Evolutionary conservation across 495 filamentous ascomycete genomes (phyloP).

Genomic region (Trypethelium eluteriae): DNA sequence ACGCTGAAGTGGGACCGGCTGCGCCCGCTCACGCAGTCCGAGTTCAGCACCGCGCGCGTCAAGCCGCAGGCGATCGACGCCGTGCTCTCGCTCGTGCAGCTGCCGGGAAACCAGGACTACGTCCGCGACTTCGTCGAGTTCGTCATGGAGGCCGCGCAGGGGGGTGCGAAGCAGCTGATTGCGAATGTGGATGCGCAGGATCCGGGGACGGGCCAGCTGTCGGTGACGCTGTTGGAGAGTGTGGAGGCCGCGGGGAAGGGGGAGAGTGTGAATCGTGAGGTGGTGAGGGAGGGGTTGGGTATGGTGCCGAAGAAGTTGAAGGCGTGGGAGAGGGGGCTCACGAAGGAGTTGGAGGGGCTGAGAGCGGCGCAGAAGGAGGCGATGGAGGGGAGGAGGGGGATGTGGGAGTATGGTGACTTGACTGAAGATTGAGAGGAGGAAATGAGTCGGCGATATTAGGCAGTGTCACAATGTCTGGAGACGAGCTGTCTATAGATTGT

Average conservation of each 20-base stretch:
- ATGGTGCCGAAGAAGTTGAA: constrained; percentile 86
- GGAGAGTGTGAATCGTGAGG: constrained; percentile 78
- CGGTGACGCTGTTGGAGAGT: constrained; percentile 80
- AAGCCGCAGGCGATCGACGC: constrained; percentile 83
- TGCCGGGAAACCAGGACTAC: constrained; percentile 72
- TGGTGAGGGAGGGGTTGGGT: constrained; percentile 73
- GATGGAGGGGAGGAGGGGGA: constrained; percentile 67
- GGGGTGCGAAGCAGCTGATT: constrained; percentile 56
- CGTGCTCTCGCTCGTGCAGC: constrained; percentile 77
- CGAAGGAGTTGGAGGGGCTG: constrained; percentile 60
- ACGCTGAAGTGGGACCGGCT: constrained; percentile 73
- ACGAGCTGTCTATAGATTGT: not conserved
- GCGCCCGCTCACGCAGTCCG: constrained; percentile 64
- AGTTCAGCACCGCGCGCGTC: constrained; percentile 72
- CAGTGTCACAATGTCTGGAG: not conserved
- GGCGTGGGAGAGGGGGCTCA: constrained; percentile 73
- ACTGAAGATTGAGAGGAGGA: constrained; percentile 61
- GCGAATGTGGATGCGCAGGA: constrained; percentile 81
- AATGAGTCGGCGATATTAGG: not conserved
- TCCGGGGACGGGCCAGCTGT: constrained; percentile 63
- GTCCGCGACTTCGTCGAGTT: constrained; percentile 66
- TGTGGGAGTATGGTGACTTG: constrained; percentile 98
- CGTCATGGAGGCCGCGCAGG: constrained; percentile 56
- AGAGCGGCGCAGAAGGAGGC: constrained; percentile 64
- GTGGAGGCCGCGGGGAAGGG: constrained; percentile 47